Evolutionary conservation across 108 stramenopile species (phyloP), one percentile per base, ranked within the genome.

Genomic region (Cyclotella atomus): DNA sequence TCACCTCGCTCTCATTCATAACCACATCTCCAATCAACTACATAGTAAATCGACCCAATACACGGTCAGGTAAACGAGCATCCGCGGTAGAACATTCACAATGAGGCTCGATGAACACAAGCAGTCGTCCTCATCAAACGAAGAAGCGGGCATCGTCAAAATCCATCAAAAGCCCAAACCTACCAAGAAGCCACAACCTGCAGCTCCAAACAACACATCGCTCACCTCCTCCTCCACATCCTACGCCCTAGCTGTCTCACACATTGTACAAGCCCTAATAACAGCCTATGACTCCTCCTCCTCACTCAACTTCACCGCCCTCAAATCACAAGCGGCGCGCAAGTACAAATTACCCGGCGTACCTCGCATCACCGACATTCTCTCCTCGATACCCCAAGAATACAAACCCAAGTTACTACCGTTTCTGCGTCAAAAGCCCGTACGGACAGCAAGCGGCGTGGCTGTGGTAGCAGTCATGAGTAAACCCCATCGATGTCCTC

Each of bases 401-500:
- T 92, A 96, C 77, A 81, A 89, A 49, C 61, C 83, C 10, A 88
- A 89, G 61, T 63, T 98, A 12, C 68, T 89, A 70, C 97, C 97
- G 0, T 97, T 77, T 61, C 69, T 98, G 49, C 89, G 94, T 63
- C 88, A 92, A 32, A 97, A 97, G 70, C 97, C 97, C 0, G 95
- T 98, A 6, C 89, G 97, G 9, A 92, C 96, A n/a, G 97, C 97
- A 25, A 84, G 84, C 6, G 97, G 97, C 14, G 94, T 98, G 12
- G 94, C 96, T 1, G 94, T 98, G 3, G 97, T 98, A 29, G 97
- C 97, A 0, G 96, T 98, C 47, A 98, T 98, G 97, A 83, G 84
- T 75, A 98, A 98, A 70, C 97, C 97, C 12, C 97, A 98, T 78
- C 90, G 97, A 3, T 98, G 97, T 80, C 97, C 97, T 2, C 97